Evolutionary conservation across 164 flowering plant genomes (phyloP), one percentile per base, ranked within the genome.

Genomic region (Tetrastigma voinierianum): DNA sequence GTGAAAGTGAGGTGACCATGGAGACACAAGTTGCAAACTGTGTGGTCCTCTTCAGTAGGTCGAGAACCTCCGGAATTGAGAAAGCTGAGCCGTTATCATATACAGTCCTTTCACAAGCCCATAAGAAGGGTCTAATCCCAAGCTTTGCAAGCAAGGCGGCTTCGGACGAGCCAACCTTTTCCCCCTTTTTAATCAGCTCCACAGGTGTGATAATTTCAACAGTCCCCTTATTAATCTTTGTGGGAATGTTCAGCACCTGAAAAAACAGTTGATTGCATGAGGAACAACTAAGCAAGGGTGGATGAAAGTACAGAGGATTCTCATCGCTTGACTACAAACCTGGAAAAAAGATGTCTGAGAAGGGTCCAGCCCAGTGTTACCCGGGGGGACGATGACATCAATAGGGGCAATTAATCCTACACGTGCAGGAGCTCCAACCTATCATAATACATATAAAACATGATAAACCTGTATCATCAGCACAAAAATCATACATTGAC

Each of bases 401-500:
- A 81, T 76, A 6, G 90, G 90, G n/a, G 90, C 90, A 62, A 86
- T 74, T 52, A 86, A 60, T 47, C 90, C 90, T 48, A 86, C 90
- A 77, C 90, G 90, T 69, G 90, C 90, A 75, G 90, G 90, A n/a
- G 90, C 90, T 64, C 90, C 90, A 73, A 86, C 90, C 90, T 86
- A 61, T 55, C 40, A 32, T 3, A 32, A 3, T 32, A 32, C 6
- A 32, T 3, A 32, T 32, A 32, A 32, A 32, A 32, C 40, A 32
- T 32, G 40, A 32, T 32, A 32, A 32, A 32, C 40, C 0, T 4
- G 40, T 32, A 4, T 32, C 40, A 32, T 32, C 3, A 32, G 40
- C 40, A 32, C 40, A 32, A 32, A 7, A 32, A 32, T 32, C 6
- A 32, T 32, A 32, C 40, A 0, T n/a, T n/a, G 40, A 32, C 40